phyloP scores from a whole-genome alignment of 208 protist genomes.

The Endotrypanum monterogeii region DNA sequence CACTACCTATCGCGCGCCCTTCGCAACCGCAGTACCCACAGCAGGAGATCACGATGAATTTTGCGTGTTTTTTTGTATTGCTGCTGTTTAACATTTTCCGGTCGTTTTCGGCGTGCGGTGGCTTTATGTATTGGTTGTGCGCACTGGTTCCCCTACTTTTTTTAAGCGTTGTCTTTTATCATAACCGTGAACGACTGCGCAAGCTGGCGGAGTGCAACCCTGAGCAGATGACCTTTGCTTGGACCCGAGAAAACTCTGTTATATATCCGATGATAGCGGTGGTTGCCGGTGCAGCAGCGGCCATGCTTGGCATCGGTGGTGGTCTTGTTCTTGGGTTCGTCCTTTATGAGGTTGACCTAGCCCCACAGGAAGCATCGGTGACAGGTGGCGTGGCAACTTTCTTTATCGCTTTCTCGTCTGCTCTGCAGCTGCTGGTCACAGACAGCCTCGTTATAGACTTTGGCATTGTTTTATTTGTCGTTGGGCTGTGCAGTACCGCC shows the following conservation, averaged over 20 bases:
- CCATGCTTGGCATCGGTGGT: constrained; percentile 86
- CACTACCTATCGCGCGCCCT: neutral
- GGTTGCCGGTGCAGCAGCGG: constrained; percentile 68
- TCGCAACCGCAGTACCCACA: constrained; percentile 59
- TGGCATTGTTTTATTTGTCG: constrained; percentile 56
- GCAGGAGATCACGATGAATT: constrained; percentile 51
- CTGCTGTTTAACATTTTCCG: constrained; percentile 72
- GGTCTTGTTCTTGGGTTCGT: constrained; percentile 85
- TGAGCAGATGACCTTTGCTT: constrained; percentile 49
- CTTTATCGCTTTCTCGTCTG: constrained; percentile 79
- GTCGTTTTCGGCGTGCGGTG: constrained; percentile 40
- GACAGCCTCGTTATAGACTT: constrained; percentile 63
- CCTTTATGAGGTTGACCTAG: constrained; percentile 75
- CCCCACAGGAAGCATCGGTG: constrained; percentile 74
- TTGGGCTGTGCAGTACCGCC: constrained; percentile 59
- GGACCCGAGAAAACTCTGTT: constrained; percentile 56
- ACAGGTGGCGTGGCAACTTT: constrained; percentile 76
- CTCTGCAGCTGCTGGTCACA: constrained; percentile 55
- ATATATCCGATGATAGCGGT: constrained; percentile 70
- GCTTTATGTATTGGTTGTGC: constrained; percentile 52
- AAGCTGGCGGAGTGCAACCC: constrained; percentile 29
- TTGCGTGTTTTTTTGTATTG: constrained; percentile 62
- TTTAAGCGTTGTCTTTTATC: constrained; percentile 44
- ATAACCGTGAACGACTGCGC: constrained; percentile 38
- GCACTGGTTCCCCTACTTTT: constrained; percentile 39